phyloP scores from a whole-genome alignment of 106 monocot genomes.

The Triglochin maritima region DNA sequence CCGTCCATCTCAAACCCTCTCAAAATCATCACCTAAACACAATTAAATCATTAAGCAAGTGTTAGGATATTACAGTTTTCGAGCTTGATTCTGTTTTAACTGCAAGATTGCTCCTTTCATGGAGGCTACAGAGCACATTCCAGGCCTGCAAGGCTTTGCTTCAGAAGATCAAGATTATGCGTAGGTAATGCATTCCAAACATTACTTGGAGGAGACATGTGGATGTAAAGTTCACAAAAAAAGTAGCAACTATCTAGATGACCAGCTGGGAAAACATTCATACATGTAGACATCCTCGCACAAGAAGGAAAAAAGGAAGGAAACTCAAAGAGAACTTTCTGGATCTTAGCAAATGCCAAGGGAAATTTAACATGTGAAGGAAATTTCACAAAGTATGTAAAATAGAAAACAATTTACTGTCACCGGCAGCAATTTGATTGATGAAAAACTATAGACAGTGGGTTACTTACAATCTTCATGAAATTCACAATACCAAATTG shows the following conservation, averaged over 20 bases:
- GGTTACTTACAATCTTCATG: neutral
- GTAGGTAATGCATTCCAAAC: neutral
- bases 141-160: constrained; percentile 46
- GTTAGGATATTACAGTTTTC: constrained; percentile 9
- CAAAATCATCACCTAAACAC: no score
- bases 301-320: neutral
- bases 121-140: constrained; percentile 46
- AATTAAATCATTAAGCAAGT: constrained; percentile 7
- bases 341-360: no score
- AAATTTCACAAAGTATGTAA: neutral
- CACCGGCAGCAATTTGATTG: neutral
- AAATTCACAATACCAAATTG: neutral
- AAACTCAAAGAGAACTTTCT: no score
- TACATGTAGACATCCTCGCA: neutral
- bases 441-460: neutral
- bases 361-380: neutral
- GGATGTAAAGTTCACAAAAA: no score
- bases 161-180: neutral
- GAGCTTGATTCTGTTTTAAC: constrained; percentile 53
- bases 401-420: neutral
- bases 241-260: no score
- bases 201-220: neutral
- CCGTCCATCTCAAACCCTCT: constrained; percentile 3
- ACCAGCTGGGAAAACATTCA: neutral
- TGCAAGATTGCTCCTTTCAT: constrained; percentile 9